Percentiles rank a stretch among this genome's conserved stretches.
These are phyloP conservation scores for Pseudogymnoascus sp. DNA, from an alignment of 2,329 filamentous ascomycete species.

Conservation along the genomic window DNA sequence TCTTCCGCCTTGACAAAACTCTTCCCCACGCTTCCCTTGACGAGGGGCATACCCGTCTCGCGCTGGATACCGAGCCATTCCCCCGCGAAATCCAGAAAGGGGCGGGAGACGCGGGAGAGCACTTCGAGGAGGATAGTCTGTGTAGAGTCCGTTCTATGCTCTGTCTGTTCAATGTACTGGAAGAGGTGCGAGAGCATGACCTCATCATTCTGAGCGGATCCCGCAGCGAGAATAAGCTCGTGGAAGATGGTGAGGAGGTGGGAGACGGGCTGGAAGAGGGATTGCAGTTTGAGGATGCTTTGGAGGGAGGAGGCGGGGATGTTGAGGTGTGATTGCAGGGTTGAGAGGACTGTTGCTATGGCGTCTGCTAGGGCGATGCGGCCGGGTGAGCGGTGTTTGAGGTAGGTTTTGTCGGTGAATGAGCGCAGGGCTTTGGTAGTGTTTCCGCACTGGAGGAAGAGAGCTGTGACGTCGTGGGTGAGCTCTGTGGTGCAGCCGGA, in stretches of 20 bases:
- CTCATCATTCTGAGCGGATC: slow-evolving; percentile 42
- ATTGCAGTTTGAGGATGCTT: slow-evolving; percentile 27
- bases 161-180: slow-evolving; percentile 50
- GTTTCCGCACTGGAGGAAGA: slow-evolving; percentile 30
- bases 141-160: slow-evolving; percentile 54
- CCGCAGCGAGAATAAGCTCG: slow-evolving; percentile 21
- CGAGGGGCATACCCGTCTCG: slow-evolving; percentile 46
- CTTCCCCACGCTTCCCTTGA: slow-evolving; percentile 38
- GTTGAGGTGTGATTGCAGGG: slow-evolving; percentile 25
- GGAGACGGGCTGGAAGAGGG: slow-evolving; percentile 24
- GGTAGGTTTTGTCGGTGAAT: slow-evolving; percentile 25
- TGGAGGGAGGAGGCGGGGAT: slow-evolving; percentile 18
- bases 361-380: slow-evolving; percentile 28
- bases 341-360: slow-evolving; percentile 30
- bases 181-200: slow-evolving; percentile 54
- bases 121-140: slow-evolving; percentile 59
- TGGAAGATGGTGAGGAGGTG: slow-evolving; percentile 26
- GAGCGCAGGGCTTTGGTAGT: slow-evolving; percentile 23
- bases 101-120: slow-evolving; percentile 50
- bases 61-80: slow-evolving; percentile 65
- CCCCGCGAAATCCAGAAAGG: slow-evolving; percentile 59
- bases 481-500: slow-evolving; percentile 43
- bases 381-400: slow-evolving; percentile 19
- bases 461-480: slow-evolving; percentile 33
- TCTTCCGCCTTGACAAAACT: slow-evolving; percentile 53